phyloP scores from a whole-genome alignment of 2,329 filamentous ascomycete species.

The Trichoderma pleuroti region DNA sequence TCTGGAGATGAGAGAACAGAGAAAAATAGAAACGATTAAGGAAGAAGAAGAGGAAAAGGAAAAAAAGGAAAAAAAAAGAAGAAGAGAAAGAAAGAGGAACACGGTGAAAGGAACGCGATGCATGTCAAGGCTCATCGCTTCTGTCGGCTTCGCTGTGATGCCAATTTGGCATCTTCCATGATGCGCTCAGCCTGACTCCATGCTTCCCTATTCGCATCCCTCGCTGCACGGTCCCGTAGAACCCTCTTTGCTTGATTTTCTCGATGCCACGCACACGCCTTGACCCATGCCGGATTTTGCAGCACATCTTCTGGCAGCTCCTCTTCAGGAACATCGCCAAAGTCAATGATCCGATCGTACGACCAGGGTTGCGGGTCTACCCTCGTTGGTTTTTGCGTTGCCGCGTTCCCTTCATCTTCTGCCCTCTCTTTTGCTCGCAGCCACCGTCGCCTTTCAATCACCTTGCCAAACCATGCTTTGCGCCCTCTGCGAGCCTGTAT shows the following conservation, averaged over 20 bases:
- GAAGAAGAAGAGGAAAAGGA: background rate
- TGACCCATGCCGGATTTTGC: constrained; percentile 45
- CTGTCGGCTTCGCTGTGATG: background rate
- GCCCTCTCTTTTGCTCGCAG: constrained; percentile 26
- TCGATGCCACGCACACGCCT: constrained; percentile 38
- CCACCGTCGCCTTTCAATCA: constrained; percentile 37
- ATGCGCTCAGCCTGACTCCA: background rate
- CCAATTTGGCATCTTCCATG: background rate
- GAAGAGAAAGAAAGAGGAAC: background rate
- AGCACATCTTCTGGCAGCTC: constrained; percentile 44
- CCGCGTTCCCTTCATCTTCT: constrained; percentile 17
- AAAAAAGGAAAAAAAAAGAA: background rate
- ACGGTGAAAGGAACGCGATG: background rate
- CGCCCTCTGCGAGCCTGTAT: constrained; percentile 46
- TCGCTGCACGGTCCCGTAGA: constrained; percentile 1
- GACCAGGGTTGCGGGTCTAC: constrained; percentile 31
- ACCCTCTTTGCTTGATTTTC: constrained; percentile 23
- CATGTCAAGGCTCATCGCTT: background rate
- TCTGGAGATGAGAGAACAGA: background rate
- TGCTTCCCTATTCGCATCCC: background rate
- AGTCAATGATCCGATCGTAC: constrained; percentile 32
- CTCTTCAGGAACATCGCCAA: constrained; percentile 37
- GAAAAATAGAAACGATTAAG: background rate
- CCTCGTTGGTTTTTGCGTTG: background rate
- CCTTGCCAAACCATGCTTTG: constrained; percentile 51